These are phyloP conservation scores for Amphirosellinia nigrospora DNA, from an alignment of 495 filamentous ascomycete genomes.

Conservation along the genomic window DNA sequence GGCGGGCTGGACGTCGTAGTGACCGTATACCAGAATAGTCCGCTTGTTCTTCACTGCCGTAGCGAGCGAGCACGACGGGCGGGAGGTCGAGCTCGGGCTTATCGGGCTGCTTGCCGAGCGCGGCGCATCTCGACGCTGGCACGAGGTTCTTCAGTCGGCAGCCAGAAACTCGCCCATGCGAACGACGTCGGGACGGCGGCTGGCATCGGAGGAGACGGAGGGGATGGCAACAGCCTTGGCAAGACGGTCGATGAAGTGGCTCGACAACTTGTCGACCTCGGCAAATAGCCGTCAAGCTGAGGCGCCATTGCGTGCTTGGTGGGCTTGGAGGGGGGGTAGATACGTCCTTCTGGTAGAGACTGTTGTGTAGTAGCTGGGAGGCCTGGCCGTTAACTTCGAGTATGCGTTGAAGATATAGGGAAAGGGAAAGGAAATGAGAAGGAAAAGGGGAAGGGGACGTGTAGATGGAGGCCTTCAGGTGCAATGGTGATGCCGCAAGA, in stretches of 20 bases:
- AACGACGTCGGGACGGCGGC: constrained; percentile 85
- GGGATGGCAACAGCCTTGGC: constrained; percentile 94
- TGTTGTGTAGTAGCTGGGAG: background rate
- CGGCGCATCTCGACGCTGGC: constrained; percentile 83
- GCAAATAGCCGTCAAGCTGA: constrained; percentile 83
- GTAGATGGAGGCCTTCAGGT: constrained; percentile 19
- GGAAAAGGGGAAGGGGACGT: too few relatives aligned
- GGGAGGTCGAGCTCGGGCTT: constrained; percentile 90
- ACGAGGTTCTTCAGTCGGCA: constrained; percentile 77
- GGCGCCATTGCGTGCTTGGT: constrained; percentile 75
- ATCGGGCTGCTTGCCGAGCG: constrained; percentile 86
- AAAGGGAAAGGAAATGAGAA: too few relatives aligned
- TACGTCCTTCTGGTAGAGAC: constrained; percentile 41
- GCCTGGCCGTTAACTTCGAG: background rate
- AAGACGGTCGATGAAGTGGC: constrained; percentile 89
- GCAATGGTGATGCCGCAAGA: constrained; percentile 22
- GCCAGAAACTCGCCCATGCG: constrained; percentile 95
- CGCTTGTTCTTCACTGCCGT: constrained; percentile 89
- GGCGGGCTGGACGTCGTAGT: constrained; percentile 99
- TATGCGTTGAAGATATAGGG: background rate
- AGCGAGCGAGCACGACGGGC: constrained; percentile 88
- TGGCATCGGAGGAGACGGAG: constrained; percentile 89
- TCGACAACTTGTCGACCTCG: constrained; percentile 83
- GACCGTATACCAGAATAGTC: constrained; percentile 95
- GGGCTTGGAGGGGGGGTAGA: constrained; percentile 53